These are phyloP conservation scores for Fomitopsis pulvina DNA, from an alignment of 768 basidiomycete species.

Conservation along the genomic window DNA sequence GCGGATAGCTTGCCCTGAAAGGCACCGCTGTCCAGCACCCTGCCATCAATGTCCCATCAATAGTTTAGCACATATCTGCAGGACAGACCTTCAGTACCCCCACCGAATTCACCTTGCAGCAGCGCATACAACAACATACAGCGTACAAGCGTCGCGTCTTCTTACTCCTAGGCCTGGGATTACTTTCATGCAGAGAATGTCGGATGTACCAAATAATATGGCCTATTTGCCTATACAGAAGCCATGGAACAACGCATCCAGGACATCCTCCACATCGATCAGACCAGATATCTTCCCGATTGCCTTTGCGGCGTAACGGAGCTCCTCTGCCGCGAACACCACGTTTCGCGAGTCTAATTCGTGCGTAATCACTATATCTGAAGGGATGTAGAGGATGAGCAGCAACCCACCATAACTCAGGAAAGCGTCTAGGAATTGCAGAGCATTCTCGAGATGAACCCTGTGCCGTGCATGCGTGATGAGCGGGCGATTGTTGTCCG, in stretches of 20 bases:
- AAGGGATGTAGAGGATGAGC: neutral
- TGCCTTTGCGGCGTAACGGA: slow-evolving; percentile 78
- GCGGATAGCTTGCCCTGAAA: too few relatives aligned
- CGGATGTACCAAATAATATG: too few relatives aligned
- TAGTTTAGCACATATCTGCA: too few relatives aligned
- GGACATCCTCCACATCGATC: slow-evolving; percentile 76
- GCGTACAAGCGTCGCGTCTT: too few relatives aligned
- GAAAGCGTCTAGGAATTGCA: slow-evolving; percentile 57
- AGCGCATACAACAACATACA: too few relatives aligned
- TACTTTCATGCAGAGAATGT: too few relatives aligned
- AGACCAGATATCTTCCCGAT: slow-evolving; percentile 81
- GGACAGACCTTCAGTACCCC: too few relatives aligned
- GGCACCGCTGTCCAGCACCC: too few relatives aligned
- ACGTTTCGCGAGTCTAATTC: slow-evolving; percentile 55
- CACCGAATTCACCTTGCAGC: too few relatives aligned
- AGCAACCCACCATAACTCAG: slow-evolving; percentile 35
- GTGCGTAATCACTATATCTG: neutral
- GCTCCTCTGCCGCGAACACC: slow-evolving; percentile 79
- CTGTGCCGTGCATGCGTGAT: slow-evolving; percentile 80
- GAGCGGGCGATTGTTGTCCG: slow-evolving; percentile 38
- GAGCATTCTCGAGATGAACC: slow-evolving; percentile 62
- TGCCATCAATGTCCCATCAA: too few relatives aligned
- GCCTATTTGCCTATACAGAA: slow-evolving; percentile 94
- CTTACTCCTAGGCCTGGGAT: too few relatives aligned
- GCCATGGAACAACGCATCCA: slow-evolving; percentile 76